Percentiles rank a stretch among this genome's conserved stretches.
phyloP scores from a whole-genome alignment of 176 grass and related monocot genomes.

The Poa annua region DNA sequence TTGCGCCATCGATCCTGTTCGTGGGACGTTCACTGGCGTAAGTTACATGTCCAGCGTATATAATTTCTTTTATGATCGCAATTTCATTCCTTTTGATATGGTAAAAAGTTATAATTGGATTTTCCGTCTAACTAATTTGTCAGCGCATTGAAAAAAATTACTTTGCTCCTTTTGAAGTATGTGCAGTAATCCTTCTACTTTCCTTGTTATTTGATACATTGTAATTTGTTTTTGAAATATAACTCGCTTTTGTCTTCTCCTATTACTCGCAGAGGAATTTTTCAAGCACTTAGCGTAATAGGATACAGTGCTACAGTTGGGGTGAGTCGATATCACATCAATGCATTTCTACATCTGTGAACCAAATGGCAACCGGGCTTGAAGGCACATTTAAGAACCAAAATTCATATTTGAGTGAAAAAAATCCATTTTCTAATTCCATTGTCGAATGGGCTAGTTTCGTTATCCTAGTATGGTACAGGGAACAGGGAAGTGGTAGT shows the following conservation, averaged over 20 bases:
- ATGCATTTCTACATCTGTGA: background rate
- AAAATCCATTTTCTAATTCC: background rate
- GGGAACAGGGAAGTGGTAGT: no score
- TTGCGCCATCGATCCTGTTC: conserved; percentile 52
- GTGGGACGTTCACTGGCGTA: conserved; percentile 70
- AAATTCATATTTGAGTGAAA: background rate
- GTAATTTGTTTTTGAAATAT: background rate
- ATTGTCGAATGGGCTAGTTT: background rate
- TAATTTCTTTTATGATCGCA: background rate
- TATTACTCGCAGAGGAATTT: conserved; percentile 56
- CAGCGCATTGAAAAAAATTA: background rate
- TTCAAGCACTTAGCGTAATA: conserved; percentile 51
- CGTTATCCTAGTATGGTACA: no score
- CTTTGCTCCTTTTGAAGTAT: background rate
- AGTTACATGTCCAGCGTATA: background rate
- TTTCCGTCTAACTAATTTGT: background rate
- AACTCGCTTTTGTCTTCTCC: conserved; percentile 9
- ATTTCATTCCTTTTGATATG: background rate
- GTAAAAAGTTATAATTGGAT: background rate
- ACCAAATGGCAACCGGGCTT: background rate
- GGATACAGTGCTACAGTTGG: conserved; percentile 32
- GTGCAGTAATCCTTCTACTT: background rate
- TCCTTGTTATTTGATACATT: background rate
- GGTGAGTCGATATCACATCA: conserved; percentile 48
- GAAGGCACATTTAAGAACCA: background rate